Evolutionary conservation across 2,329 filamentous ascomycete genomes (phyloP).

Genomic region (Podosphaera xanthii): DNA sequence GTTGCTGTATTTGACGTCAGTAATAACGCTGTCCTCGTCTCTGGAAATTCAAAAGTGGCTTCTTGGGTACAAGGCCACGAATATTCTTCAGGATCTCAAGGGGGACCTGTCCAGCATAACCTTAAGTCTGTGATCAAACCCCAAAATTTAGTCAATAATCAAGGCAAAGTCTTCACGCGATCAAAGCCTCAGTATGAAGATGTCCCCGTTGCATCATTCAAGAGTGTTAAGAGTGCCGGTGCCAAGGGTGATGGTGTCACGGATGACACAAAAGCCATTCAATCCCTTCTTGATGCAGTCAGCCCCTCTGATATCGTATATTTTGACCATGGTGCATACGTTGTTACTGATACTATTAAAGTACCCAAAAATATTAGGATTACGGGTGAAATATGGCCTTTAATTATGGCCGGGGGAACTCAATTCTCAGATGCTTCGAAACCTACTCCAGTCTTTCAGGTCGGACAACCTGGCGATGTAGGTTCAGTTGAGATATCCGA

Average conservation of each 20-base stretch:
- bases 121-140: slow-evolving; percentile 37
- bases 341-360: slow-evolving; percentile 45
- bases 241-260: slow-evolving; percentile 71
- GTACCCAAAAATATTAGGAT: slow-evolving; percentile 66
- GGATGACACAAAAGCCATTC: slow-evolving; percentile 72
- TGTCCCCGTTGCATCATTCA: slow-evolving; percentile 42
- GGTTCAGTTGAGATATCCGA: slow-evolving; percentile 76
- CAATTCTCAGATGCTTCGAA: slow-evolving; percentile 53
- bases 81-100: slow-evolving; percentile 27
- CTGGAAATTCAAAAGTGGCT: slow-evolving; percentile 42
- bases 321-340: slow-evolving; percentile 46
- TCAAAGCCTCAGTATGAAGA: slow-evolving; percentile 75
- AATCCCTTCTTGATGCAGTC: slow-evolving; percentile 49
- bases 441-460: slow-evolving; percentile 65
- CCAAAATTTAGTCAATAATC: slow-evolving; percentile 32
- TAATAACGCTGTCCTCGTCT: slow-evolving; percentile 36
- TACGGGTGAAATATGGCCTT: slow-evolving; percentile 74
- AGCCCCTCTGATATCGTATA: slow-evolving; percentile 43
- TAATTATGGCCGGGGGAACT: slow-evolving; percentile 62
- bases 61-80: slow-evolving; percentile 63
- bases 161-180: slow-evolving; percentile 55
- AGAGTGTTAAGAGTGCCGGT: slow-evolving; percentile 63
- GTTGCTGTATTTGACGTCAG: slow-evolving; percentile 39
- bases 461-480: slow-evolving; percentile 54
- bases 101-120: slow-evolving; percentile 34